Evolutionary conservation across 352 stramenopile species (phyloP), one percentile per base, ranked within the genome.

Genomic region (Phytophthora sansomeana): DNA sequence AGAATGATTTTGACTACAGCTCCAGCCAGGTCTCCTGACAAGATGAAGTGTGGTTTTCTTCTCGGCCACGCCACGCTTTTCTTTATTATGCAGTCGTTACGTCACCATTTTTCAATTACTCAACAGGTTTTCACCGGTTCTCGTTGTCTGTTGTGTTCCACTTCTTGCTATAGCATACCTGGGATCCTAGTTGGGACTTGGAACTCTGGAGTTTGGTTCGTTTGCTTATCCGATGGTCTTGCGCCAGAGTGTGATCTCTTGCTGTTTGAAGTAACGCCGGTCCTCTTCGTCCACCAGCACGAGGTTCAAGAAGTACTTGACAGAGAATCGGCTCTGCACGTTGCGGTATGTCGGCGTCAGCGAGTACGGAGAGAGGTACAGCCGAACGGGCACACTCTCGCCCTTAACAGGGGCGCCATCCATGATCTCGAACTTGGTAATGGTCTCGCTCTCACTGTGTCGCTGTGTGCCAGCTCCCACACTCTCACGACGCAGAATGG

Each of bases 391-490:
- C 67, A 99, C 97, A 16, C 91, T 91, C 72, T 99, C 97, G 26
- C 87, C 96, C 53, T 99, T 98, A 35, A 99, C 89, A 0, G 97
- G 98, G 28, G 96, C 96, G 46, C 98, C 97, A 73, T 99, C 98
- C 97, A 99, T 99, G 75, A 99, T 97, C 77, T 99, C 98, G 77
- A 98, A 99, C 72, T 99, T 99, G 6, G 95, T 91, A 38, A 99
- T 70, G 4, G 96, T 99, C 69, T 99, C 97, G 39, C 88, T 98
- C 64, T 99, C 98, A 24, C 90, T 98, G 58, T 97, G 83, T 62
- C 86, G 81, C 33, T 97, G 92, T 2, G 74, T 62, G 0, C 83
- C 85, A 10, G 71, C 39, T 8, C 96, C 95, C 41, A 96, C 91
- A 17, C 94, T 94, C 71, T 99, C 97, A 35, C 97, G 87, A 41